These are phyloP conservation scores for Effrenium voratum DNA, from an alignment of 73 alveolate species.

Conservation along the genomic window DNA sequence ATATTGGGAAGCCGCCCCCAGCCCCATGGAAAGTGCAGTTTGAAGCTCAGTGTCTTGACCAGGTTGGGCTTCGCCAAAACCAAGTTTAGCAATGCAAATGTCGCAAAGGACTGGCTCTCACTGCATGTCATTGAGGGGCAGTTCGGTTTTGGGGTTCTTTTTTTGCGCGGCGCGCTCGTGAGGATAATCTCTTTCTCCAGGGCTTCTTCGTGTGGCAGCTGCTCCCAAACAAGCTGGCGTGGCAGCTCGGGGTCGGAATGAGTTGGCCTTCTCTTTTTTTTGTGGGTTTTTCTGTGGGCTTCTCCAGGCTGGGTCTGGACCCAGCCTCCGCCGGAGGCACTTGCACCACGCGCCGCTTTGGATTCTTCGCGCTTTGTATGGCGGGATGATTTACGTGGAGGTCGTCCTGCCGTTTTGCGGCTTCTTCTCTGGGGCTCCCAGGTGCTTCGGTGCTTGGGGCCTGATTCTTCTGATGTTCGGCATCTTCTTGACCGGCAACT, in stretches of 20 bases:
- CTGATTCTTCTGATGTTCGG: slow-evolving; percentile 50
- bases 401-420: slow-evolving; percentile 49
- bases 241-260: slow-evolving; percentile 43
- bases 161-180: neutral
- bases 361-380: slow-evolving; percentile 69
- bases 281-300: neutral
- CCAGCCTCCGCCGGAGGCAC: neutral
- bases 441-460: slow-evolving; percentile 77
- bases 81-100: slow-evolving; percentile 38
- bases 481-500: slow-evolving; percentile 68
- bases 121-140: neutral
- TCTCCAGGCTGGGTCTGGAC: no score
- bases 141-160: no score
- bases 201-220: slow-evolving; percentile 91
- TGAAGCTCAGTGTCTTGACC: no score
- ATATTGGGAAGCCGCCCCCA: no score
- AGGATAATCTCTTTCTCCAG: slow-evolving; percentile 83
- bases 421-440: slow-evolving; percentile 63
- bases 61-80: slow-evolving; percentile 90
- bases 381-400: slow-evolving; percentile 59
- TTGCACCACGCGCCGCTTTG: slow-evolving; percentile 90
- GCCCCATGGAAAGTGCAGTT: no score
- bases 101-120: slow-evolving; percentile 5
- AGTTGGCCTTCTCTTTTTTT: no score
- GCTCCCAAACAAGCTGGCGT: slow-evolving; percentile 62